phyloP scores from a whole-genome alignment of 768 basidiomycete genomes.

The Leucocoprinus sp. region DNA sequence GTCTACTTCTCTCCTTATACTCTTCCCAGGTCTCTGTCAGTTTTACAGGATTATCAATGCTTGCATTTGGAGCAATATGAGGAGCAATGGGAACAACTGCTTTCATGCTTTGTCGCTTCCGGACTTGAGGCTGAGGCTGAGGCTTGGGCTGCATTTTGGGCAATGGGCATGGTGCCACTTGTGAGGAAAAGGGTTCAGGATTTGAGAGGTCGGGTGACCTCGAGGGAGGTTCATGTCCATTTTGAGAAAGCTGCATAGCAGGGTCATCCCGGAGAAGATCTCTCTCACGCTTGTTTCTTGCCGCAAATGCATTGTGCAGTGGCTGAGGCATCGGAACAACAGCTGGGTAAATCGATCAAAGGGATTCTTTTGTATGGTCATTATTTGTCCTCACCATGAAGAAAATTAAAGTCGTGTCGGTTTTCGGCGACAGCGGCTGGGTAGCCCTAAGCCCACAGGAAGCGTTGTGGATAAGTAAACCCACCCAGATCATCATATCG shows the following conservation, averaged over 20 bases:
- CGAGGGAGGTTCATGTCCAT: constrained; percentile 1
- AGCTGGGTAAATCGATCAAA: constrained; percentile 31
- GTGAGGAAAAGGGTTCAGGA: neutral
- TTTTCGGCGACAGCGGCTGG: constrained; percentile 51
- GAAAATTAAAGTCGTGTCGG: constrained; percentile 65
- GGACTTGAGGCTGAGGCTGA: neutral
- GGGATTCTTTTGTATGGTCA: neutral
- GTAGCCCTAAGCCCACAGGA: constrained; percentile 10
- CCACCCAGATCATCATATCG: constrained; percentile 72
- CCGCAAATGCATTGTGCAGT: constrained; percentile 49
- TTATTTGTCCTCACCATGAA: constrained; percentile 39
- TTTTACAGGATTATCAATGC: neutral
- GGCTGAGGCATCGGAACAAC: constrained; percentile 58
- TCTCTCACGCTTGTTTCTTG: constrained; percentile 22
- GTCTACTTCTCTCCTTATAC: constrained; percentile 12
- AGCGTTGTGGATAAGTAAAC: constrained; percentile 16
- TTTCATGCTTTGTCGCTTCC: neutral
- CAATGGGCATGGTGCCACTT: neutral
- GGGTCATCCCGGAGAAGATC: constrained; percentile 51
- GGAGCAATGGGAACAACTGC: neutral
- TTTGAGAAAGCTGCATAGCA: constrained; percentile 24
- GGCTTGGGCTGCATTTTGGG: constrained; percentile 12
- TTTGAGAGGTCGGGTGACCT: neutral
- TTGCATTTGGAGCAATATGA: neutral
- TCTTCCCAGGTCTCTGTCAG: constrained; percentile 10